Evolutionary conservation across 1,284 basidiomycete genomes (phyloP).

Genomic region (Cryptococcus sp.): DNA sequence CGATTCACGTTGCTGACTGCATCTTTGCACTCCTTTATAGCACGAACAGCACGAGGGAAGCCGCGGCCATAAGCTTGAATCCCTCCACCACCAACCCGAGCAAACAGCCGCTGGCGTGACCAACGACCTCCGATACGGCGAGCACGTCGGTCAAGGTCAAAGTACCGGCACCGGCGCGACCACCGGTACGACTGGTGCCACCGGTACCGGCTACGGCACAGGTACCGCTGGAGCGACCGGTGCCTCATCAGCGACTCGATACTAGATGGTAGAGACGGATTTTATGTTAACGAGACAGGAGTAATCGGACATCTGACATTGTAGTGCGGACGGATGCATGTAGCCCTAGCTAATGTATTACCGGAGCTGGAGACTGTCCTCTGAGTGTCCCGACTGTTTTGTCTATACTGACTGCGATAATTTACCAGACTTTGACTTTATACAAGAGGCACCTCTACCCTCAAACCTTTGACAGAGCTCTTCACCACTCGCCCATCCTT

Average conservation of each 20-base stretch:
- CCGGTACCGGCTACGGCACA: too few species aligned
- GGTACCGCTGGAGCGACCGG: too few species aligned
- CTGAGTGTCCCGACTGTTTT: too few species aligned
- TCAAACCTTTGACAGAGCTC: slow-evolving; percentile 20
- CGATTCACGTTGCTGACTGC: not conserved
- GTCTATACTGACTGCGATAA: too few species aligned
- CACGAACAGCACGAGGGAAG: slow-evolving; percentile 22
- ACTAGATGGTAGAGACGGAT: too few species aligned
- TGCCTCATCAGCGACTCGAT: too few species aligned
- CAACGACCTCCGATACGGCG: slow-evolving; percentile 11
- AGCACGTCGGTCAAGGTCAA: slow-evolving; percentile 5
- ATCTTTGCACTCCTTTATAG: slow-evolving; percentile 2
- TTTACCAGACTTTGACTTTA: slow-evolving; percentile 1
- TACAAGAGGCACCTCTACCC: slow-evolving; percentile 32
- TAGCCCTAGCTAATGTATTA: too few species aligned
- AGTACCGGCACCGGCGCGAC: not conserved
- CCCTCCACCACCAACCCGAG: slow-evolving; percentile 17
- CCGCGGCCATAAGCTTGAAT: slow-evolving; percentile 23
- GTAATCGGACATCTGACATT: too few species aligned
- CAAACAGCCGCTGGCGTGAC: slow-evolving; percentile 11
- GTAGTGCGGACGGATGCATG: too few species aligned
- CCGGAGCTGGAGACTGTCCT: too few species aligned
- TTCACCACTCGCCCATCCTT: slow-evolving; percentile 38
- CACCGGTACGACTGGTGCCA: not conserved
- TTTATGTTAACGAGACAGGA: too few species aligned